Conservation (phyloP, 169 alveolate species). For the Fabrea salina region DNA sequence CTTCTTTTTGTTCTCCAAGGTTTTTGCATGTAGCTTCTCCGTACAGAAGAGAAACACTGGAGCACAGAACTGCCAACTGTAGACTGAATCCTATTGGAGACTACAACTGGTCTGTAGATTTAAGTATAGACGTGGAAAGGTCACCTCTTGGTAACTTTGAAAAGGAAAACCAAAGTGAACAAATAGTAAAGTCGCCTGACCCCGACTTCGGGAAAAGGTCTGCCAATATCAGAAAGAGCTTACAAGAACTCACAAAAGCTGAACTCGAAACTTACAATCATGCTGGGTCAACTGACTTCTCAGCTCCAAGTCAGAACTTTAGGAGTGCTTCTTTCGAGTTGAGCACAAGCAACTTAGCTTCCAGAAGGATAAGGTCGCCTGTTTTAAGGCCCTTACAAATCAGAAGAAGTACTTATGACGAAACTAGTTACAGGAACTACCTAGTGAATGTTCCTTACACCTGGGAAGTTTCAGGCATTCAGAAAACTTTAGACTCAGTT, state of each 20-base stretch:
- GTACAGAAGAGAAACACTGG: not conserved
- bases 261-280: not conserved
- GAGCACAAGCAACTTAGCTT: not conserved
- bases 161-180: too few relatives aligned
- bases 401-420: not conserved
- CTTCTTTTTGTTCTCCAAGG: not conserved
- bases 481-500: slow-evolving; percentile 10
- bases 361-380: not conserved
- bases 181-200: too few relatives aligned
- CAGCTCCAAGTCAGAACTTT: not conserved
- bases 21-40: not conserved
- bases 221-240: too few relatives aligned
- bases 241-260: not conserved
- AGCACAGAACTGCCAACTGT: not conserved
- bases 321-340: not conserved
- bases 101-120: too few relatives aligned
- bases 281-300: not conserved
- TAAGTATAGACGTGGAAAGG: too few relatives aligned
- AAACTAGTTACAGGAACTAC: not conserved
- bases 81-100: too few relatives aligned
- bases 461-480: slow-evolving; percentile 10
- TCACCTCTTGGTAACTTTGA: too few relatives aligned
- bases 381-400: not conserved
- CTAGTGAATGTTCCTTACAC: slow-evolving; percentile 20
- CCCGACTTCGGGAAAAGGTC: too few relatives aligned